Conservation (phyloP, 352 stramenopile species). For the Globisporangium alternatum region DNA sequence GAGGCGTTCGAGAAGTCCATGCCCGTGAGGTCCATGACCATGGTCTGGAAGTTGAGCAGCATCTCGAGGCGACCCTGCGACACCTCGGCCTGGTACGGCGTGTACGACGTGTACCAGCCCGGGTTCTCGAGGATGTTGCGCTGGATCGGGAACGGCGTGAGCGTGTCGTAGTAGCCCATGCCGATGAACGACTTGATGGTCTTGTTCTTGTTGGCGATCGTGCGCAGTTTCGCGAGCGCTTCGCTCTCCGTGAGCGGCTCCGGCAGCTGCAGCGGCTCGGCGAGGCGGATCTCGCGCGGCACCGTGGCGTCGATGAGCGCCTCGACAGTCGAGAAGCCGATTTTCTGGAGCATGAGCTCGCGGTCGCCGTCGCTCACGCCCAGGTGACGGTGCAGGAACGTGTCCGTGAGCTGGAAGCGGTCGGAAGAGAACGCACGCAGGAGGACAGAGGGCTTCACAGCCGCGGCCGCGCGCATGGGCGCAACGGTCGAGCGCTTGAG, state of each 20-base stretch:
- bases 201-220: constrained; percentile 95
- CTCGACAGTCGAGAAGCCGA: constrained; percentile 94
- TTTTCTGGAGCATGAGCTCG: constrained; percentile 89
- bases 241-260: constrained; percentile 91
- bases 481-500: constrained; percentile 15
- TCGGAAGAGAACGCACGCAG: constrained; percentile 16
- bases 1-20: constrained; percentile 97
- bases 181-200: constrained; percentile 97
- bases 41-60: constrained; percentile 99
- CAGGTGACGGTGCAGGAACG: constrained; percentile 80
- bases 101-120: constrained; percentile 98
- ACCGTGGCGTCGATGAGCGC: constrained; percentile 94
- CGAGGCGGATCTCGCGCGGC: constrained; percentile 89
- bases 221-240: constrained; percentile 86
- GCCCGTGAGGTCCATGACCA: constrained; percentile 96
- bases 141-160: constrained; percentile 95
- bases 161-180: constrained; percentile 97
- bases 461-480: neutral
- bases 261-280: constrained; percentile 54
- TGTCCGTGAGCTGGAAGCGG: constrained; percentile 52
- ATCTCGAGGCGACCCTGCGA: constrained; percentile 98
- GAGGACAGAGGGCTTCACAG: neutral
- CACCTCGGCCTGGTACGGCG: constrained; percentile 99
- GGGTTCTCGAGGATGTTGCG: constrained; percentile 99
- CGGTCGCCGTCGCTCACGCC: constrained; percentile 89